Conservation (phyloP, 2,329 filamentous ascomycete genomes). For the Catunica adiposa region DNA sequence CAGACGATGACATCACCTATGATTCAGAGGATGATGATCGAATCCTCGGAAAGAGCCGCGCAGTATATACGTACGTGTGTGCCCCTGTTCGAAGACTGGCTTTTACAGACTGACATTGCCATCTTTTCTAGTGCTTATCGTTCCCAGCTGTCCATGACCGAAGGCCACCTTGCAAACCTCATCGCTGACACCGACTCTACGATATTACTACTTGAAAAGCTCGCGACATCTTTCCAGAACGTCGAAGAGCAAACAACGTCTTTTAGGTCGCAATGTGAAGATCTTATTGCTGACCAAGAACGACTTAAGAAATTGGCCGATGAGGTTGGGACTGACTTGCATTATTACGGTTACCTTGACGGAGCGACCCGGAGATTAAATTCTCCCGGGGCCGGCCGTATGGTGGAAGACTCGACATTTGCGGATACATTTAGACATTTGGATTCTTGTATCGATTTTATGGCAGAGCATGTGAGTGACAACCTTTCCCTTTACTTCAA, state of each 20-base stretch:
- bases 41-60: constrained; percentile 24
- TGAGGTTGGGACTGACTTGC: constrained; percentile 73
- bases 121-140: constrained; percentile 45
- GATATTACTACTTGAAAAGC: constrained; percentile 55
- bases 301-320: constrained; percentile 65
- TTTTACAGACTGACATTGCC: not conserved
- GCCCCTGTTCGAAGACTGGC: not conserved
- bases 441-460: constrained; percentile 83
- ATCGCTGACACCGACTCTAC: constrained; percentile 62
- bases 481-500: not conserved
- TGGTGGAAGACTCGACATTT: constrained; percentile 73
- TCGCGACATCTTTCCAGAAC: constrained; percentile 72
- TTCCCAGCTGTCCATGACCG: constrained; percentile 65
- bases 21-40: constrained; percentile 44
- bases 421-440: constrained; percentile 75
- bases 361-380: constrained; percentile 80
- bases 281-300: constrained; percentile 65
- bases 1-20: constrained; percentile 14
- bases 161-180: constrained; percentile 65
- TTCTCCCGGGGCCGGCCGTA: constrained; percentile 70
- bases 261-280: constrained; percentile 84
- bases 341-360: constrained; percentile 88
- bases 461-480: constrained; percentile 59
- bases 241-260: constrained; percentile 85
- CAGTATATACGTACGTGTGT: constrained; percentile 33